These are phyloP conservation scores for Acanthamoeba triangularis DNA, from an alignment of 208 protist species.

Conservation along the genomic window DNA sequence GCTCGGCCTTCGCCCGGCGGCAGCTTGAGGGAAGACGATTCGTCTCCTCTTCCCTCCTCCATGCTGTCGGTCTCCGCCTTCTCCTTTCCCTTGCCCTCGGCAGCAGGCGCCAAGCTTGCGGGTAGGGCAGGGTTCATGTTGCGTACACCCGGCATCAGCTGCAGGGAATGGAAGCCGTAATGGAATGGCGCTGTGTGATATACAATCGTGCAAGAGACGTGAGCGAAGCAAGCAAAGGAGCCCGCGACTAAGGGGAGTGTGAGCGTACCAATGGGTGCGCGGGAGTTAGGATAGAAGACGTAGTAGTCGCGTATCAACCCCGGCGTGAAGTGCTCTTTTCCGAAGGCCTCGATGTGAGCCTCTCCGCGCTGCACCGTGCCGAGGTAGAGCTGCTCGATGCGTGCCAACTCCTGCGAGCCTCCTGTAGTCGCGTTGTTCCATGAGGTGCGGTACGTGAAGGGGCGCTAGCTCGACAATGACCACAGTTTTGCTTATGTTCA, in stretches of 20 bases:
- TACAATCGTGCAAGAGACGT: background rate
- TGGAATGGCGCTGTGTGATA: constrained; percentile 13
- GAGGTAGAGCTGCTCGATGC: background rate
- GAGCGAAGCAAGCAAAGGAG: background rate
- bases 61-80: background rate
- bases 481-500: background rate
- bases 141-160: background rate
- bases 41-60: background rate
- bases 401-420: background rate
- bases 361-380: background rate
- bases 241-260: background rate
- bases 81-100: background rate
- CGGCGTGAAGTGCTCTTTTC: background rate
- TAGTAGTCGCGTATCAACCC: constrained; percentile 33
- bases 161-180: constrained; percentile 24
- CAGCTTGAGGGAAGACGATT: background rate
- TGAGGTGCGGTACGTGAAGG: background rate
- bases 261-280: constrained; percentile 45
- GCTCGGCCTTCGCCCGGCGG: background rate
- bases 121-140: background rate
- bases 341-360: background rate
- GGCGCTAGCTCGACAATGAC: background rate
- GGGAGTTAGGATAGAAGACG: constrained; percentile 49
- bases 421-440: background rate
- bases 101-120: background rate